Conservation (phyloP, 495 filamentous ascomycete species). For the Penicillium ochrochloron region DNA sequence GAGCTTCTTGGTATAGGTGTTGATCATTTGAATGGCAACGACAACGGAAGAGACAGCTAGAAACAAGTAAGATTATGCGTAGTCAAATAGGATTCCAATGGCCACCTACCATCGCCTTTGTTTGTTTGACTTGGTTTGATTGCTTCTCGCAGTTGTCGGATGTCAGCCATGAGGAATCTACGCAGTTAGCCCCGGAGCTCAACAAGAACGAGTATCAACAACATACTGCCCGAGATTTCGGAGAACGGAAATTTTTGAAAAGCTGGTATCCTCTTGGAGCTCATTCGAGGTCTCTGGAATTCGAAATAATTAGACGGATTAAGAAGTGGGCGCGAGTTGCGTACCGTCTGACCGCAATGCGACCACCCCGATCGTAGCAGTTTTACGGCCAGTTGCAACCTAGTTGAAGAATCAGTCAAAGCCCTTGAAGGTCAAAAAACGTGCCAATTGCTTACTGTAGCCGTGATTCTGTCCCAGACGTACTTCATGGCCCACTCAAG, state of each 20-base stretch:
- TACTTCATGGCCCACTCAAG: conserved; percentile 91
- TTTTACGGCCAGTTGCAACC: conserved; percentile 84
- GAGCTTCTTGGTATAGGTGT: conserved; percentile 78
- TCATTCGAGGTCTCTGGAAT: conserved; percentile 68
- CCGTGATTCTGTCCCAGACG: conserved; percentile 94
- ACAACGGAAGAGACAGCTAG: conserved; percentile 81
- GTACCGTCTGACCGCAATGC: conserved; percentile 78
- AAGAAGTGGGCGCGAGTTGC: conserved; percentile 8
- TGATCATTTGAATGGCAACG: conserved; percentile 86
- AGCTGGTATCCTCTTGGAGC: conserved; percentile 64
- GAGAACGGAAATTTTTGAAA: conserved; percentile 77
- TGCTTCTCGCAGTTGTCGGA: conserved; percentile 63
- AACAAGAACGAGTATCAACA: neutral
- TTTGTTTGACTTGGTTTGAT: conserved; percentile 71
- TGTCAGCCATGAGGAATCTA: conserved; percentile 69
- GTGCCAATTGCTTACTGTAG: conserved; percentile 55
- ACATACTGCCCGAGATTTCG: conserved; percentile 69
- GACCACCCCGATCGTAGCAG: conserved; percentile 76
- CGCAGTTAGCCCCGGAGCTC: conserved; percentile 5
- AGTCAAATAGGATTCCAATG: neutral
- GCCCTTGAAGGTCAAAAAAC: neutral
- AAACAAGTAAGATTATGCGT: conserved; percentile 15
- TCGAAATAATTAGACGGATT: conserved; percentile 10
- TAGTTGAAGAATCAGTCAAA: conserved; percentile 32
- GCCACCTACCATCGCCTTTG: conserved; percentile 68